A percentile compares a stretch with the other conserved stretches of the same genome.
These are phyloP conservation scores for Lepidium africanum DNA, from an alignment of 345 rosid genomes.

Conservation along the genomic window DNA sequence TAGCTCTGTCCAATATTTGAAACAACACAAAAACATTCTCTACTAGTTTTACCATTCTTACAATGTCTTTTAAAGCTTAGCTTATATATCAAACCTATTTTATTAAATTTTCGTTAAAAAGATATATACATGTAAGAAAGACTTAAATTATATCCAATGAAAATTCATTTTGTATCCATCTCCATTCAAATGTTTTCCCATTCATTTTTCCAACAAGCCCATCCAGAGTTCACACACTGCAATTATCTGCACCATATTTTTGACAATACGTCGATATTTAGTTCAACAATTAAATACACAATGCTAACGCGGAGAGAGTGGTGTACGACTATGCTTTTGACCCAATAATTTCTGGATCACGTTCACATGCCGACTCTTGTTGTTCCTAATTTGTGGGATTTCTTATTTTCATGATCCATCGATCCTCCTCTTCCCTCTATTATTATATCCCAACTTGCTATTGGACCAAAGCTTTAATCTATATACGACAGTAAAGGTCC, in stretches of 20 bases:
- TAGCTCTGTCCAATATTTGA: too few relatives aligned
- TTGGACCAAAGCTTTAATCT: neutral
- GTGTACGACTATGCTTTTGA: neutral
- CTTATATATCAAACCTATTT: neutral
- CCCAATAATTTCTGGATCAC: neutral
- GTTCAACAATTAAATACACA: neutral
- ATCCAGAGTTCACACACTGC: neutral
- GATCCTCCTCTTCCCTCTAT: constrained; percentile 4
- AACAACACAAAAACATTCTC: too few relatives aligned
- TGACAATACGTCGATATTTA: neutral
- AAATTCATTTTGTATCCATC: neutral
- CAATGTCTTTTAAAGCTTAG: neutral
- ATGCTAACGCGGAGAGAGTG: neutral
- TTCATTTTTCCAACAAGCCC: neutral
- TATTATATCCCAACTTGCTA: neutral
- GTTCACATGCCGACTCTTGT: constrained; percentile 11
- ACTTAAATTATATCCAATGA: neutral
- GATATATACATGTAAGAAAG: too few relatives aligned
- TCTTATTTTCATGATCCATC: neutral
- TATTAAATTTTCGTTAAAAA: neutral
- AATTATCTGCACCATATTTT: neutral
- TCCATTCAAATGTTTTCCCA: constrained; percentile 1
- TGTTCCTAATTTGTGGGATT: constrained; percentile 5
- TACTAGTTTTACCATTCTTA: neutral
- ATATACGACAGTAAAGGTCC: neutral